These are phyloP conservation scores for Tolypocladium nubicola DNA, from an alignment of 2,329 filamentous ascomycete genomes.

Conservation along the genomic window DNA sequence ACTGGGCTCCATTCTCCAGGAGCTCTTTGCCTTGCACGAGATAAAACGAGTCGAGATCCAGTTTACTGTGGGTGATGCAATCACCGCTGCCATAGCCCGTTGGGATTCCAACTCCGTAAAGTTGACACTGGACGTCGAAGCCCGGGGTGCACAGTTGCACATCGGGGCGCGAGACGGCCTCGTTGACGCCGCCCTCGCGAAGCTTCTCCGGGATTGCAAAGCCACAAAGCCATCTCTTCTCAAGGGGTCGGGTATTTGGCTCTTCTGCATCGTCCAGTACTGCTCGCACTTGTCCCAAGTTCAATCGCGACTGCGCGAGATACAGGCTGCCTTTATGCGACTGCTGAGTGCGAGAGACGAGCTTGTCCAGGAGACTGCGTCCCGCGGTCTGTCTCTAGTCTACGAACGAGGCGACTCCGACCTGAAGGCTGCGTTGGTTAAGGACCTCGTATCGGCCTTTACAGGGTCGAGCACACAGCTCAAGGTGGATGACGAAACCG, in stretches of 20 bases:
- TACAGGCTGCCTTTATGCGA: constrained; percentile 78
- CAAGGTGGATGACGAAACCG: constrained; percentile 81
- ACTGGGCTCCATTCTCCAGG: constrained; percentile 49
- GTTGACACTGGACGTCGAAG: constrained; percentile 65
- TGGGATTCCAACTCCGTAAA: constrained; percentile 77
- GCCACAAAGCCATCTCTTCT: constrained; percentile 80
- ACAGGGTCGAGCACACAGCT: constrained; percentile 65
- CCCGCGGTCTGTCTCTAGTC: constrained; percentile 78
- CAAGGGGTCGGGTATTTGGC: constrained; percentile 91
- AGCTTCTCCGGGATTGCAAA: constrained; percentile 66
- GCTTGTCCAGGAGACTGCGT: constrained; percentile 90
- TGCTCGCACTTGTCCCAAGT: constrained; percentile 71
- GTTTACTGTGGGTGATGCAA: constrained; percentile 81
- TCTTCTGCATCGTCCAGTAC: constrained; percentile 83
- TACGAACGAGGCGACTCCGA: constrained; percentile 83
- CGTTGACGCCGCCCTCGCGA: constrained; percentile 52
- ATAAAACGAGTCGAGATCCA: constrained; percentile 79
- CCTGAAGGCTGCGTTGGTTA: constrained; percentile 73
- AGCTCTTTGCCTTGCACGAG: constrained; percentile 69
- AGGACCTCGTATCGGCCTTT: constrained; percentile 80
- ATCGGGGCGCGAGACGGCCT: constrained; percentile 29
- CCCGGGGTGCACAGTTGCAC: constrained; percentile 21
- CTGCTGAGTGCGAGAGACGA: constrained; percentile 84
- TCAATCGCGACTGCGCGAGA: constrained; percentile 63
- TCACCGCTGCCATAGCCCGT: constrained; percentile 65